Percentiles rank a stretch among this genome's conserved stretches.
phyloP scores from a whole-genome alignment of 495 filamentous ascomycete genomes.

The Penicillium soppii region DNA sequence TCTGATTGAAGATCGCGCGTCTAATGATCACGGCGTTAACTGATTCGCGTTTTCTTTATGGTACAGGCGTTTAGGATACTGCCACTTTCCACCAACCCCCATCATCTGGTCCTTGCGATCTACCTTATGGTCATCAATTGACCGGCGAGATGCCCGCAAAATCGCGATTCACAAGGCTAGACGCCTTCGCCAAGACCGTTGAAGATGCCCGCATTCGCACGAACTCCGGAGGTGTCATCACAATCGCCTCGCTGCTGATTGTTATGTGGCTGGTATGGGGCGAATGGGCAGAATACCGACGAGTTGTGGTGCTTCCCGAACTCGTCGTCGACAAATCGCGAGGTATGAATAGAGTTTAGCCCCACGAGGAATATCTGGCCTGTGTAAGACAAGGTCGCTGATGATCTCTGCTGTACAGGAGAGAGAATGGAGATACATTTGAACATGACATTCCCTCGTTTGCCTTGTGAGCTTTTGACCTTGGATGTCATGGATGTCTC shows the following conservation, averaged over 20 bases:
- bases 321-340: conserved; percentile 94
- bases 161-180: conserved; percentile 91
- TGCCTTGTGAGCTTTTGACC: conserved; percentile 93
- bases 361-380: not conserved
- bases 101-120: not conserved
- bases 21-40: conserved; percentile 10
- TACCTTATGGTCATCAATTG: conserved; percentile 31
- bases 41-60: not conserved
- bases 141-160: conserved; percentile 49
- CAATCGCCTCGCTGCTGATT: conserved; percentile 81
- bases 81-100: conserved; percentile 2
- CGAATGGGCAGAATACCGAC: conserved; percentile 92
- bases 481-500: conserved; percentile 99
- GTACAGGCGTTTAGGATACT: conserved; percentile 5
- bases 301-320: conserved; percentile 84
- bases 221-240: conserved; percentile 95
- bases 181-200: conserved; percentile 98
- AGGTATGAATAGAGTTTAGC: conserved; percentile 52
- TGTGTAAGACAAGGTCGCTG: not conserved
- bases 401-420: conserved; percentile 47
- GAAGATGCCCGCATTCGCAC: conserved; percentile 97
- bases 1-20: conserved; percentile 18
- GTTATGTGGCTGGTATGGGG: conserved; percentile 88
- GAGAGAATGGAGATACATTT: conserved; percentile 98
- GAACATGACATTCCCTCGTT: conserved; percentile 92